phyloP scores from a whole-genome alignment of 805 yeast genomes.

The Yamadazyma olivae region DNA sequence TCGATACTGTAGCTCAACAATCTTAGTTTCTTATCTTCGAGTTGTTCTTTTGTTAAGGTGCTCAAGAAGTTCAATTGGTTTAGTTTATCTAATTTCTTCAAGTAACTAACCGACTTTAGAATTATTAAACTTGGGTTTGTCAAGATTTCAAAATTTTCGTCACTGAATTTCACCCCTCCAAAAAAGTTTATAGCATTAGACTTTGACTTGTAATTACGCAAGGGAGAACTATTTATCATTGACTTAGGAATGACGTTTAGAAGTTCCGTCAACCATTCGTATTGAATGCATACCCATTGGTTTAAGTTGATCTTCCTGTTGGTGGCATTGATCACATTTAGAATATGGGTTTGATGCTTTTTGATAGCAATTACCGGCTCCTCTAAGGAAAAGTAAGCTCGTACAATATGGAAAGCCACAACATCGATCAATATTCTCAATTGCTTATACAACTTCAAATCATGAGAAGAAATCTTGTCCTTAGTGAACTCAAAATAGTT shows the following conservation, averaged over 20 bases:
- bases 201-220: constrained; percentile 9
- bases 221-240: constrained; percentile 17
- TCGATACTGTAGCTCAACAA: constrained; percentile 7
- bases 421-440: constrained; percentile 54
- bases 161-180: constrained; percentile 34
- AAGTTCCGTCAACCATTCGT: constrained; percentile 62
- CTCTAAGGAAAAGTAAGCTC: constrained; percentile 57
- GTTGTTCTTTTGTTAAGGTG: neutral
- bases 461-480: constrained; percentile 23
- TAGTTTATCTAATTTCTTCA: neutral
- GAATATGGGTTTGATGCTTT: constrained; percentile 64
- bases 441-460: constrained; percentile 24
- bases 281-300: constrained; percentile 63
- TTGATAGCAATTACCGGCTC: constrained; percentile 57
- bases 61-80: constrained; percentile 9
- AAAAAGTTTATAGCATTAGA: constrained; percentile 15
- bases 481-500: constrained; percentile 12
- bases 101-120: constrained; percentile 10
- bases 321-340: constrained; percentile 32
- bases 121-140: constrained; percentile 29
- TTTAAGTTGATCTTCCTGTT: constrained; percentile 6
- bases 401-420: constrained; percentile 58
- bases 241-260: constrained; percentile 48
- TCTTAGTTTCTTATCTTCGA: constrained; percentile 3
- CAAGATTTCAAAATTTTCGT: constrained; percentile 20